A percentile compares a stretch with the other conserved stretches of the same genome.
phyloP scores from a whole-genome alignment of 805 yeast species.

The Blastobotrys muscicola region DNA sequence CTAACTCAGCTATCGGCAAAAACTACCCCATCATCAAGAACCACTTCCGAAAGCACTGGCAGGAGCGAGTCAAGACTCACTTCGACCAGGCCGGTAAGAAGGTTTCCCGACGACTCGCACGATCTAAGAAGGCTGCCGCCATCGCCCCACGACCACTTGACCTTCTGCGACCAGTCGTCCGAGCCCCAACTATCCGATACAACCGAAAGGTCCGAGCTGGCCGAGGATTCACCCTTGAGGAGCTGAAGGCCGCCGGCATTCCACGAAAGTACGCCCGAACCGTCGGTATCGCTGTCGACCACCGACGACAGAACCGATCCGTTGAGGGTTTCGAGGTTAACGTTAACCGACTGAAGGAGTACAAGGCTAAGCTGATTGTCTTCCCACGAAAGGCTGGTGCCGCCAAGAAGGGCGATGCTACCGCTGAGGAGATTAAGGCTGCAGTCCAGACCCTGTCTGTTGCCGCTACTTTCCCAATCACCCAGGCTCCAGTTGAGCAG shows the following conservation, averaged over 20 bases:
- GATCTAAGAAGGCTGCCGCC: constrained; percentile 88
- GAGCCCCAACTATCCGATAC: constrained; percentile 98
- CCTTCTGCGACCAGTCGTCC: constrained; percentile 91
- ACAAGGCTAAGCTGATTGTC: constrained; percentile 89
- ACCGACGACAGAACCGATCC: constrained; percentile 98
- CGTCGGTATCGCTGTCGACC: constrained; percentile 97
- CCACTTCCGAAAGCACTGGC: constrained; percentile 99
- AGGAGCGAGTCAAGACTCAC: constrained; percentile 98
- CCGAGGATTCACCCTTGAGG: constrained; percentile 97
- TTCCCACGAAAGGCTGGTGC: constrained; percentile 86
- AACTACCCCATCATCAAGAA: constrained; percentile 98
- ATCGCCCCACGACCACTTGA: constrained; percentile 98
- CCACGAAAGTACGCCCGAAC: constrained; percentile 94
- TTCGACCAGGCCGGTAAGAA: constrained; percentile 99
- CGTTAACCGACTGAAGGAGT: constrained; percentile 94
- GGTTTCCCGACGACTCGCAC: constrained; percentile 90
- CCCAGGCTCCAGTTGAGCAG: constrained; percentile 61
- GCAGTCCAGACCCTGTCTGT: constrained; percentile 62
- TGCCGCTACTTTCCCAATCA: constrained; percentile 85
- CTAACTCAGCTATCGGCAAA: constrained; percentile 81
- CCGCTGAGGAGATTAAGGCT: constrained; percentile 53
- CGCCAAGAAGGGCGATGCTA: constrained; percentile 36
- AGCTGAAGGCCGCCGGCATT: constrained; percentile 95
- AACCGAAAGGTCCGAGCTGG: constrained; percentile 99
- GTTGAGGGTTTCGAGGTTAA: constrained; percentile 90